Percentiles rank a stretch among this genome's conserved stretches.
These are phyloP conservation scores for Arxiozyma telluris DNA, from an alignment of 1,139 yeast genomes.

Conservation along the genomic window DNA sequence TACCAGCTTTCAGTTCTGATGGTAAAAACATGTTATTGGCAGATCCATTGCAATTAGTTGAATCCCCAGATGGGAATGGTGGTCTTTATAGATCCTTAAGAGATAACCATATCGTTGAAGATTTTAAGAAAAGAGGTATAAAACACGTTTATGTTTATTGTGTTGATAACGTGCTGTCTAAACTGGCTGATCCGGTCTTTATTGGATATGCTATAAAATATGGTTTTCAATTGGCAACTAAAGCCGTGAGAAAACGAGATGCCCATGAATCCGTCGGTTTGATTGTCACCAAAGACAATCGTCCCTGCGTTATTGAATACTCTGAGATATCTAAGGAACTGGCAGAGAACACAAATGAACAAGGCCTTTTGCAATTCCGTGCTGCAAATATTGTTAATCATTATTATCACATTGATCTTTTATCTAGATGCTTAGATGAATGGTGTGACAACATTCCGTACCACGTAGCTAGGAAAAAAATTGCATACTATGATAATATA, in stretches of 20 bases:
- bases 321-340: slow-evolving; percentile 76
- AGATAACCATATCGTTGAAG: slow-evolving; percentile 56
- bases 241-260: slow-evolving; percentile 88
- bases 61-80: slow-evolving; percentile 98
- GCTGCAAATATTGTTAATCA: slow-evolving; percentile 98
- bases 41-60: slow-evolving; percentile 47
- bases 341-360: slow-evolving; percentile 52
- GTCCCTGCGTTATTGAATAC: slow-evolving; percentile 91
- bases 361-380: slow-evolving; percentile 59
- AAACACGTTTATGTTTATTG: slow-evolving; percentile 94
- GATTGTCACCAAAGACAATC: slow-evolving; percentile 63
- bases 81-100: slow-evolving; percentile 83
- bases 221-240: slow-evolving; percentile 72
- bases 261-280: slow-evolving; percentile 87
- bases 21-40: slow-evolving; percentile 67
- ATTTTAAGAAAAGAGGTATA: slow-evolving; percentile 59
- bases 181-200: slow-evolving; percentile 90
- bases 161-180: slow-evolving; percentile 87
- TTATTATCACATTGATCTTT: slow-evolving; percentile 74
- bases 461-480: slow-evolving; percentile 90
- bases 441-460: slow-evolving; percentile 80
- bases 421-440: slow-evolving; percentile 47
- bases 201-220: slow-evolving; percentile 73
- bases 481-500: slow-evolving; percentile 45
- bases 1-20: slow-evolving; percentile 73